Conservation (phyloP, 192 early-diverging fungal species). For the Linnemannia zychae region DNA sequence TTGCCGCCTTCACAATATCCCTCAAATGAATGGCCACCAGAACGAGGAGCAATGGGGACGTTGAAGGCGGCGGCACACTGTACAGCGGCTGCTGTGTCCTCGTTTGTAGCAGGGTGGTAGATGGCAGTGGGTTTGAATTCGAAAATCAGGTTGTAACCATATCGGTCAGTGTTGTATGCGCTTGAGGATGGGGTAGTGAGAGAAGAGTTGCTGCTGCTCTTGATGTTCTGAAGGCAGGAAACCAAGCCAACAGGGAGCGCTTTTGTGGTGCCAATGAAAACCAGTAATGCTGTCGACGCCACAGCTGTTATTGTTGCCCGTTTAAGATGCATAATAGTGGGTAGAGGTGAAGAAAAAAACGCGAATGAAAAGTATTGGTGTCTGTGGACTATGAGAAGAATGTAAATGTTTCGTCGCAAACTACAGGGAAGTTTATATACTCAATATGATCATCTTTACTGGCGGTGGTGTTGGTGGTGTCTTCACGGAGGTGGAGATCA, state of each 20-base stretch:
- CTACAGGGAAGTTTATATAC: too few relatives aligned
- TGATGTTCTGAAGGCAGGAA: conserved; percentile 9
- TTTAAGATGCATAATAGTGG: background rate
- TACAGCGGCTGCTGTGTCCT: conserved; percentile 11
- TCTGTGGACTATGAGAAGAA: too few relatives aligned
- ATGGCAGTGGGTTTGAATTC: conserved; percentile 21
- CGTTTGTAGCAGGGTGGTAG: background rate
- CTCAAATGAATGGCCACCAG: conserved; percentile 69
- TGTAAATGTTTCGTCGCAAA: too few relatives aligned
- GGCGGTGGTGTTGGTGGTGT: too few relatives aligned
- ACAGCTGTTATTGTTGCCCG: background rate
- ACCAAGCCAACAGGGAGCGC: background rate
- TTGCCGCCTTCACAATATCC: conserved; percentile 54
- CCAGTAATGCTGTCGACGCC: background rate
- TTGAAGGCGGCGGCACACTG: conserved; percentile 27
- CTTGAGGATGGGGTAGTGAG: background rate
- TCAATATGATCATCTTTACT: too few relatives aligned
- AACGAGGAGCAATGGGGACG: conserved; percentile 38
- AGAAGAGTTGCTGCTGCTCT: conserved; percentile 23
- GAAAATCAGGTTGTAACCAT: conserved; percentile 4
- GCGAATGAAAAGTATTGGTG: background rate
- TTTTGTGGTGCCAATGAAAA: background rate
- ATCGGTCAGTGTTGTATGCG: background rate
- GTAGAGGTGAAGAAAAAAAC: background rate
- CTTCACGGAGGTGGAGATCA: too few relatives aligned